phyloP scores from a whole-genome alignment of 306 rosid species.

The Medicago lupulina region DNA sequence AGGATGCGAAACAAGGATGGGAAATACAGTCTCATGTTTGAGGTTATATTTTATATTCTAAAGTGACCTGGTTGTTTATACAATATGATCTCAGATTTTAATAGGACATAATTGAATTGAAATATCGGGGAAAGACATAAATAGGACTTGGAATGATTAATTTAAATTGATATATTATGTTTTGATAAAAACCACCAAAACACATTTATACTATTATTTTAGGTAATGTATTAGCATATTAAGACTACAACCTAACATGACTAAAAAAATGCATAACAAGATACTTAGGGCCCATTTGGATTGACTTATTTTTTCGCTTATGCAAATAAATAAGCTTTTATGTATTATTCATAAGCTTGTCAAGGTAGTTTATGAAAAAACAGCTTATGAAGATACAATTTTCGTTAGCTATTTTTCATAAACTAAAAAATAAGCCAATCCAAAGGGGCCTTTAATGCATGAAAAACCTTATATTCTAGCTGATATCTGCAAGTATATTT shows the following conservation, averaged over 20 bases:
- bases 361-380: too few relatives aligned
- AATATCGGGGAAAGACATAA: conserved; percentile 9
- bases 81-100: conserved; percentile 18
- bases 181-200: not conserved
- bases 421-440: too few relatives aligned
- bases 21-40: conserved; percentile 99
- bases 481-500: conserved; percentile 12
- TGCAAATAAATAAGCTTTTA: too few relatives aligned
- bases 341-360: too few relatives aligned
- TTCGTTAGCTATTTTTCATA: too few relatives aligned
- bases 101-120: not conserved
- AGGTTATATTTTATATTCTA: conserved; percentile 57
- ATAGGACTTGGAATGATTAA: not conserved
- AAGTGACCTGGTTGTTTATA: conserved; percentile 20
- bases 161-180: conserved; percentile 17
- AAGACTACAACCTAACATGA: not conserved
- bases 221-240: not conserved
- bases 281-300: not conserved
- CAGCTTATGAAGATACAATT: too few relatives aligned
- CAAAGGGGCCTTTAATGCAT: not conserved
- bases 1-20: conserved; percentile 99
- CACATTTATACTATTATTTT: conserved; percentile 26
- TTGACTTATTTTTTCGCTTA: too few relatives aligned
- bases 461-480: conserved; percentile 18
- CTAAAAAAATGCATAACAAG: not conserved